phyloP scores from a whole-genome alignment of 2,329 filamentous ascomycete species.

The Arthrinium phaeospermum region DNA sequence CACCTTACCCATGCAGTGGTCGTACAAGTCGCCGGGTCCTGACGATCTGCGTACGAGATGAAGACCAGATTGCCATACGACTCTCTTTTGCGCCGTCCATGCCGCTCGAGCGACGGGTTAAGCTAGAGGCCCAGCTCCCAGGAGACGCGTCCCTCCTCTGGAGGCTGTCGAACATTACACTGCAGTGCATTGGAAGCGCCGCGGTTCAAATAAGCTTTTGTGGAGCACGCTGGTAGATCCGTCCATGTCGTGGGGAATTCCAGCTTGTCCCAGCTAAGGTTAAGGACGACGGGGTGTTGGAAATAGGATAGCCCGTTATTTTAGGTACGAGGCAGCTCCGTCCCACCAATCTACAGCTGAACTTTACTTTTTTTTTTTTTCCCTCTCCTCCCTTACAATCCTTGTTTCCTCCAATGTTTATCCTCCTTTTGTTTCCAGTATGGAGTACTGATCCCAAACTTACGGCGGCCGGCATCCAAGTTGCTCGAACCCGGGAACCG shows the following conservation, averaged over 20 bases:
- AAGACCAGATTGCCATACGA: slow-evolving; percentile 6
- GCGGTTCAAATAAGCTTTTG: slow-evolving; percentile 20
- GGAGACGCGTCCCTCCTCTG: not conserved
- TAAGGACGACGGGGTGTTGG: not conserved
- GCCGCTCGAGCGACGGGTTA: not conserved
- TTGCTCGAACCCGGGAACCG: not conserved
- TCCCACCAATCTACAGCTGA: not conserved
- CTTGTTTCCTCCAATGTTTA: not conserved
- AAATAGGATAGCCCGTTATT: not conserved
- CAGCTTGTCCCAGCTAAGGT: not conserved
- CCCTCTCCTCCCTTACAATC: not conserved
- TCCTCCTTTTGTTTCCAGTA: not conserved
- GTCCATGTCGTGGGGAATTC: slow-evolving; percentile 16
- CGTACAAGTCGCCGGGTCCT: not conserved
- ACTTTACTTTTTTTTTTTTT: not conserved
- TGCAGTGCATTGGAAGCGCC: not conserved
- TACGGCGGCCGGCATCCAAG: not conserved
- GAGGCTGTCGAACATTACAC: slow-evolving; percentile 15
- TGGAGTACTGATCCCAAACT: not conserved
- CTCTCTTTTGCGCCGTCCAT: not conserved
- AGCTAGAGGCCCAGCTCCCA: not conserved
- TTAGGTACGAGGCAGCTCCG: not conserved
- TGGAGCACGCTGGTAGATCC: slow-evolving; percentile 13
- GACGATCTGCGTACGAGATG: slow-evolving; percentile 11
- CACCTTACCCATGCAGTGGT: slow-evolving; percentile 7